These are phyloP conservation scores for Nepenthes mirabilis DNA, from an alignment of 148 eudicot genomes.

Conservation along the genomic window DNA sequence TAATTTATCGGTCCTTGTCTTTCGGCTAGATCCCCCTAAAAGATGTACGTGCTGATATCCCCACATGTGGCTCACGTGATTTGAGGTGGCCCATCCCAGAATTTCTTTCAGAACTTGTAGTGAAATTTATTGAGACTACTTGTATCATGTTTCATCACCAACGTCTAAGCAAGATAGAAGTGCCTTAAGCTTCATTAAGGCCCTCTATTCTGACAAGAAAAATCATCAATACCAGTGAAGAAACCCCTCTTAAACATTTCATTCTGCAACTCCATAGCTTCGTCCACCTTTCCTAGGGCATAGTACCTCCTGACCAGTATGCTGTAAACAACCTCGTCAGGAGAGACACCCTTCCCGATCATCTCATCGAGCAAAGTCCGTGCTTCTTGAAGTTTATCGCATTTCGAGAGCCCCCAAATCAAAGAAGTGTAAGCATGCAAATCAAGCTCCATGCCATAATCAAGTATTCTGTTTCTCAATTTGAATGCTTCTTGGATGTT, in stretches of 20 bases:
- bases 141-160: no score
- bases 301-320: constrained; percentile 47
- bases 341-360: constrained; percentile 57
- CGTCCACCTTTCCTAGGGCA: constrained; percentile 46
- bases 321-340: constrained; percentile 68
- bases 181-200: constrained; percentile 7
- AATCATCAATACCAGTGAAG: constrained; percentile 13
- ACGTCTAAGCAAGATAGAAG: no score
- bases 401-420: constrained; percentile 51
- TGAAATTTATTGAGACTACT: no score
- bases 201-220: constrained; percentile 10
- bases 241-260: constrained; percentile 55
- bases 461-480: constrained; percentile 33
- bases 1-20: no score
- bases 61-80: no score
- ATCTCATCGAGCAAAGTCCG: constrained; percentile 57
- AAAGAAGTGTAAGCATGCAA: constrained; percentile 62
- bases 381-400: constrained; percentile 46
- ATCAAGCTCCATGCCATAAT: constrained; percentile 59
- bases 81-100: no score
- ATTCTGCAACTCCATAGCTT: constrained; percentile 63
- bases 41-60: no score
- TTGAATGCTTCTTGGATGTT: constrained; percentile 51
- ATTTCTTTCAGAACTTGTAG: no score
- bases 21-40: no score